Percentiles rank a stretch among this genome's conserved stretches.
Conservation (phyloP, 129 eudicot species). For the Pittosporum tobira region DNA sequence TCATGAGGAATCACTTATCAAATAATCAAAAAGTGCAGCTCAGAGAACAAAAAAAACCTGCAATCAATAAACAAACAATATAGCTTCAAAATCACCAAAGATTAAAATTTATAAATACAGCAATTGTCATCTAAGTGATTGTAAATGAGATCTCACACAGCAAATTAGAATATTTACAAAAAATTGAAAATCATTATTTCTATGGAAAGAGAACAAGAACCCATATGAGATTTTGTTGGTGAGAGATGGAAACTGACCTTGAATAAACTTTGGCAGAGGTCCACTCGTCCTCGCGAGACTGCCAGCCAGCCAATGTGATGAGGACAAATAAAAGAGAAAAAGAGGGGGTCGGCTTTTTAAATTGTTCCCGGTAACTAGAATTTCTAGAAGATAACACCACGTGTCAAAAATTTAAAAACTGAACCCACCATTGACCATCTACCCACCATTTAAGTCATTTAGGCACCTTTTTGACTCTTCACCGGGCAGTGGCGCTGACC, state of each 20-base stretch:
- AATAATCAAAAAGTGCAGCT: conserved; percentile 6
- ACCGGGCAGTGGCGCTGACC: no score
- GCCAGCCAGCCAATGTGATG: background rate
- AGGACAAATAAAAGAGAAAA: background rate
- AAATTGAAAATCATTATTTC: no score
- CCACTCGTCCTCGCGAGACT: background rate
- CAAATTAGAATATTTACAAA: background rate
- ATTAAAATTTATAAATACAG: conserved; percentile 8
- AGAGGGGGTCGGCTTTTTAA: background rate
- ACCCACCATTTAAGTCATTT: no score
- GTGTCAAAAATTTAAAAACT: no score
- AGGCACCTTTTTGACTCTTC: no score
- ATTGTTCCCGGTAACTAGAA: background rate
- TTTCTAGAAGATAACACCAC: no score
- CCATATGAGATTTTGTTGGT: background rate
- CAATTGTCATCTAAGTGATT: no score
- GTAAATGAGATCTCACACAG: conserved; percentile 2
- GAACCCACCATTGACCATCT: no score
- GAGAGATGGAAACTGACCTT: background rate
- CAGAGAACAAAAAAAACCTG: conserved; percentile 20
- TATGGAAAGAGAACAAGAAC: background rate
- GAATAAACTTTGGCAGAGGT: background rate
- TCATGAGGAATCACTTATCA: background rate
- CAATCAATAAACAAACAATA: conserved; percentile 12
- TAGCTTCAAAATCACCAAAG: conserved; percentile 1